These are phyloP conservation scores for Pythium inflatum DNA, from an alignment of 352 stramenopile species.

Conservation along the genomic window DNA sequence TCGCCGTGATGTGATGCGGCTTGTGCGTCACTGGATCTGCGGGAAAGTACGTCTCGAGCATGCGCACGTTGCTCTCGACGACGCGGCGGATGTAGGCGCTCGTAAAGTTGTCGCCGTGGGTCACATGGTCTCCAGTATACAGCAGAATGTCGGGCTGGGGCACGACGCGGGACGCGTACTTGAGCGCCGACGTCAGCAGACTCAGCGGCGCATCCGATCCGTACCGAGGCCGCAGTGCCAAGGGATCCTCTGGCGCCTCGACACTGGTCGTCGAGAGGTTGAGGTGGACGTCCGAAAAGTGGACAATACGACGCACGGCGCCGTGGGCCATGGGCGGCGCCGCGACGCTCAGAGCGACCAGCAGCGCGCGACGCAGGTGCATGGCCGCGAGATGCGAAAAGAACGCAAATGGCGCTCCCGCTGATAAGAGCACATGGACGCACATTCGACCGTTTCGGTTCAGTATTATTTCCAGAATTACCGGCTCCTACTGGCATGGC, in stretches of 20 bases:
- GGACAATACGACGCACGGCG: slow-evolving; percentile 48
- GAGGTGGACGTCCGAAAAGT: slow-evolving; percentile 88
- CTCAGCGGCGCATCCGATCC: slow-evolving; percentile 53
- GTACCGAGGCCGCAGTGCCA: slow-evolving; percentile 50
- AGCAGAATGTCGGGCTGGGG: slow-evolving; percentile 70
- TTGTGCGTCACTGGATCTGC: slow-evolving; percentile 28
- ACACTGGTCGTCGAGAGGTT: slow-evolving; percentile 67
- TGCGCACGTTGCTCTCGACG: slow-evolving; percentile 67
- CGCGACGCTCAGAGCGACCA: neutral
- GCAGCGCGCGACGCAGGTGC: neutral
- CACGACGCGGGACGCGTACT: slow-evolving; percentile 61
- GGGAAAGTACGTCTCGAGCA: slow-evolving; percentile 74
- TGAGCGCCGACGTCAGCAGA: slow-evolving; percentile 72
- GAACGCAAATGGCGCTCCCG: neutral
- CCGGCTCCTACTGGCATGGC: too few relatives aligned
- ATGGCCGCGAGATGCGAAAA: neutral
- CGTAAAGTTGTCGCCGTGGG: slow-evolving; percentile 54
- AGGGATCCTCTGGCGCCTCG: slow-evolving; percentile 53
- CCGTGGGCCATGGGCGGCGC: neutral
- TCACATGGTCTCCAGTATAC: slow-evolving; percentile 82
- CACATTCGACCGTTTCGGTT: too few relatives aligned
- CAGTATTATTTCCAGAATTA: neutral
- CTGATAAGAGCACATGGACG: neutral
- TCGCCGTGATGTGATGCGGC: slow-evolving; percentile 62
- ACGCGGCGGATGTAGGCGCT: slow-evolving; percentile 65